These are phyloP conservation scores for Albifimbria verrucaria DNA, from an alignment of 2,329 filamentous ascomycete genomes.

Conservation along the genomic window DNA sequence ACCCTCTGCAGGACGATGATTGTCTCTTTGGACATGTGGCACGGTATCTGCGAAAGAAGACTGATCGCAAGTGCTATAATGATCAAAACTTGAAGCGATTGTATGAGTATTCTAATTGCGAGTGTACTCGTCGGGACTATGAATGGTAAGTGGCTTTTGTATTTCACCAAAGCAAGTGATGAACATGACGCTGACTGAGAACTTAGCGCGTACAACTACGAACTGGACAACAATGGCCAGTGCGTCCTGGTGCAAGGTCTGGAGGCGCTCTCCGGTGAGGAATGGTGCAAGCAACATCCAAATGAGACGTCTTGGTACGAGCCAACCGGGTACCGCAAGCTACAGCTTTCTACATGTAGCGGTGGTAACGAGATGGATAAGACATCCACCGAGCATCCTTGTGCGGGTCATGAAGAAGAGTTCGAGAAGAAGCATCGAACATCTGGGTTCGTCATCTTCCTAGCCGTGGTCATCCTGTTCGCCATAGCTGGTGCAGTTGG, in stretches of 20 bases:
- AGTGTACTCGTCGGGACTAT: constrained; percentile 80
- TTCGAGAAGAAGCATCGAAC: constrained; percentile 69
- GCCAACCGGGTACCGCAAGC: constrained; percentile 81
- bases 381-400: constrained; percentile 51
- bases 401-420: constrained; percentile 77
- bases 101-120: constrained; percentile 74
- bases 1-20: constrained; percentile 72
- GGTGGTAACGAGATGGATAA: constrained; percentile 75
- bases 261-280: constrained; percentile 48
- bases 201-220: constrained; percentile 87
- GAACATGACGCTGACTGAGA: background rate
- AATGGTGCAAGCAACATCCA: constrained; percentile 58
- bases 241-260: constrained; percentile 77
- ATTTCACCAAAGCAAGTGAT: background rate
- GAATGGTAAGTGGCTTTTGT: constrained; percentile 89
- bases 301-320: constrained; percentile 76
- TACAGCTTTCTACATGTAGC: constrained; percentile 83
- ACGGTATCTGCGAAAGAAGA: constrained; percentile 86
- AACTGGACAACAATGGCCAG: constrained; percentile 71
- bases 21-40: constrained; percentile 92
- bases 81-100: constrained; percentile 67
- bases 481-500: constrained; percentile 67
- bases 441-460: constrained; percentile 74
- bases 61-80: constrained; percentile 78
- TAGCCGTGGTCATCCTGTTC: constrained; percentile 77